Evolutionary conservation across 1,139 yeast species (phyloP), one percentile per base, ranked within the genome.

Genomic region (Geotrichum candidum): DNA sequence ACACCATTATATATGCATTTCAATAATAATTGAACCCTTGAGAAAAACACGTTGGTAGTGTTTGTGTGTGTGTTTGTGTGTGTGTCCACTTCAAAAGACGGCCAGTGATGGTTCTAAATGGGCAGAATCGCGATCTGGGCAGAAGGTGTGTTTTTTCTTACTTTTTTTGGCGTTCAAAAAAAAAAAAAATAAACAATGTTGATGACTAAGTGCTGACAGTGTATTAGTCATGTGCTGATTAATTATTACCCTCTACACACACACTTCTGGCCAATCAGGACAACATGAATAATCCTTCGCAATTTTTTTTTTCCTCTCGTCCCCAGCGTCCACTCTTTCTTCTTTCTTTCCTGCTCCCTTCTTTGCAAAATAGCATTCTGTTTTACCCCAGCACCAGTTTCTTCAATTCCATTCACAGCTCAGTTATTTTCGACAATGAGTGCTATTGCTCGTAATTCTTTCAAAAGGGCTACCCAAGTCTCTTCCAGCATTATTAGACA

Each of bases 381-480:
- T 25, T 48, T 25, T 11, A 9, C 51, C 22, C 18, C 18, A 18
- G 18, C 18, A 48, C 51, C 15, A 9, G 4, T 5, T 13, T 48
- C 51, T 45, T 45, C 31, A 27, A 35, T 35, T 11, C 10, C 51
- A 22, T 48, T 25, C 13, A 54, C 51, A 38, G 15, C 38, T n/a
- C 7, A 22, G 2, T 27, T 9, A 2, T 51, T 35, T 11, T 27
- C 53, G 33, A 51, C 53, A 35, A 59, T 59, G 61, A 59, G 61
- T 50, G 55, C 61, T 31, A 35, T 58, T 48, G 57, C 57, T 41
- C 61, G 61, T 50, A 54, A 27, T n/a, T 33, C 58, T 13, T 22
- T 50, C 7, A 59, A 56, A 59, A 48, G 56, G 48, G 57, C 59
- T 25, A 33, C 29, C 22, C 53, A 51, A 41, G 51, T 51, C 51